Base-by-base conservation (phyloP, 2,329 filamentous ascomycete species). In the Aureobasidium sp. region DNA sequence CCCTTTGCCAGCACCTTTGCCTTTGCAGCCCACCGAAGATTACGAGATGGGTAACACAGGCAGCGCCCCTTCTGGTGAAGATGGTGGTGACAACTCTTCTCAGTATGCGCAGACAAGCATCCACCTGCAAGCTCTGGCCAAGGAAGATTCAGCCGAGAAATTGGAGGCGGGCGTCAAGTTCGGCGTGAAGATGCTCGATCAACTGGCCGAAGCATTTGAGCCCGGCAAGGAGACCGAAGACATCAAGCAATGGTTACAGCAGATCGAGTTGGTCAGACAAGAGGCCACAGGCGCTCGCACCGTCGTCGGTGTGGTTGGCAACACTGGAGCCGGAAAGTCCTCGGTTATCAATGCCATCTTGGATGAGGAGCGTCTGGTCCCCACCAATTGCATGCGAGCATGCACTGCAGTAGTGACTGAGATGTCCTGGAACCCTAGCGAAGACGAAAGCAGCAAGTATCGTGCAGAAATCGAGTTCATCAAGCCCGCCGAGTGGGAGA, bases 401-500 rank as follows among this genome's bases (percentile, higher is more conserved):
- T 86, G 83, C 62, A 87, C 84, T 0, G 82, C 83, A 0, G 81
- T 83, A 0, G 78, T 85, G 0, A 87, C 83, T 0, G 83, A 87
- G 66, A 77, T 87, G 1, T 79, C 78, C 0, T 86, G 77, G 70
- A 86, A 86, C 56, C 17, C 76, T 27, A 77, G 73, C 8, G 67
- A 75, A 0, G 68, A 78, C 5, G 70, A 74, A 0, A 57, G 49
- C 5, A 65, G 66, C 8, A 74, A 68, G 62, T 87, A 86, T 65
- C 71, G 74, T 1, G 84, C 82, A 0, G 78, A 84, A 52, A 76
- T 87, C 14, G 79, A 85, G 56, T 87, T 86, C 67, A 80, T 87
- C 50, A 70, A 73, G 12, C 65, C 58, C 0, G 72, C 75, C 0
- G 80, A 84, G 3, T 86, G 84, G 84, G 67, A 73, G 19, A 74